phyloP scores from a whole-genome alignment of 2,329 filamentous ascomycete species.

The Hansfordia pulvinata region DNA sequence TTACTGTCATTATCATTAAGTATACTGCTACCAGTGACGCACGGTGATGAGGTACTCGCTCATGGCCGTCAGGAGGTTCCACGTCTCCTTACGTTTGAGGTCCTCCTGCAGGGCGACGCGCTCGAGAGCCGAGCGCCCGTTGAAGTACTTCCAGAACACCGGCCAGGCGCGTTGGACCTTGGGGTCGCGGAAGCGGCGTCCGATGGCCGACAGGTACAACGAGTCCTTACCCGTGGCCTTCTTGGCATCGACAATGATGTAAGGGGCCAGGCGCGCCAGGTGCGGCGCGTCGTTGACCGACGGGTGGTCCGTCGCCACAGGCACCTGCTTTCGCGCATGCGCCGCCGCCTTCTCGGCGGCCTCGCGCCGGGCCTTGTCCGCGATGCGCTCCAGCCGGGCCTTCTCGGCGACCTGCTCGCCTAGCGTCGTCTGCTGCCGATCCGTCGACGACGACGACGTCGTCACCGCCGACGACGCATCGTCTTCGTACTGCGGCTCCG shows the following conservation, averaged over 20 bases:
- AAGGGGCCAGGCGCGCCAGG: constrained; percentile 42
- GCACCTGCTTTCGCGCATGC: constrained; percentile 35
- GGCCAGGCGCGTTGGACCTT: constrained; percentile 57
- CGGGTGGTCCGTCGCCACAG: constrained; percentile 37
- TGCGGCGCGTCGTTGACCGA: constrained; percentile 43
- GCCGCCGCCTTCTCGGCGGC: constrained; percentile 42
- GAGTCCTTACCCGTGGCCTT: constrained; percentile 68
- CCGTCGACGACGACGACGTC: constrained; percentile 3
- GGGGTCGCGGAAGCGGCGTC: constrained; percentile 32
- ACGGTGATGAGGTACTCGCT: constrained; percentile 54
- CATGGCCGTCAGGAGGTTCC: constrained; percentile 50
- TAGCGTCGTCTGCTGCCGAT: constrained; percentile 20
- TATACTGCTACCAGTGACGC: constrained; percentile 59
- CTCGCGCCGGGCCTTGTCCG: constrained; percentile 37
- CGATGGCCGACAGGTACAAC: constrained; percentile 52
- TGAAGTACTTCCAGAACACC: constrained; percentile 70
- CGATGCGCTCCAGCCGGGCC: constrained; percentile 46
- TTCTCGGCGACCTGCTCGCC: constrained; percentile 44
- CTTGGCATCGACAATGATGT: constrained; percentile 65
- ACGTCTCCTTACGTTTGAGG: constrained; percentile 73
- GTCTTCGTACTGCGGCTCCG: neutral
- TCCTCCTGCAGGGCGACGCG: constrained; percentile 76
- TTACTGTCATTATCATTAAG: too few relatives aligned
- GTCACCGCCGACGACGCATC: neutral
- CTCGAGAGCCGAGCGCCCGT: constrained; percentile 74